A percentile compares a stretch with the other conserved stretches of the same genome.
Evolutionary conservation across 129 eudicot species (phyloP).

Genomic region (Scalesia atractyloides): DNA sequence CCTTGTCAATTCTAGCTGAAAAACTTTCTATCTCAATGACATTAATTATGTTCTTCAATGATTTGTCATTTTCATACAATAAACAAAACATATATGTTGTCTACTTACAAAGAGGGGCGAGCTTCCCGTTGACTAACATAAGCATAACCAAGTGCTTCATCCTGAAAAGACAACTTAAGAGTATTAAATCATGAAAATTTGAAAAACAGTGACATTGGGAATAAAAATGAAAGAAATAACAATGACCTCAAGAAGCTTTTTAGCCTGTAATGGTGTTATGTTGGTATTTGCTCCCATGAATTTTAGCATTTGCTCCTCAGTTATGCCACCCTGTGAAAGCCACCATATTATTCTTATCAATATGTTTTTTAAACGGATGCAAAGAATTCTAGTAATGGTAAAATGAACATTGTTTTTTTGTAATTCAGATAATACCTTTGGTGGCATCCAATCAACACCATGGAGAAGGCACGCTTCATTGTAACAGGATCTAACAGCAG

Average conservation of each 20-base stretch:
- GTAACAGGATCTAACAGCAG: constrained; percentile 96
- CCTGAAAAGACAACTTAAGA: constrained; percentile 46
- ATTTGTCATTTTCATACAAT: constrained; percentile 15
- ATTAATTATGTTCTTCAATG: constrained; percentile 12
- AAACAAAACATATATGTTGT: constrained; percentile 20
- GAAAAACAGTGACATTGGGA: constrained; percentile 12
- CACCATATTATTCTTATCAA: constrained; percentile 4
- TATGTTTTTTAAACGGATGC: neutral
- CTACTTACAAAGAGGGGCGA: constrained; percentile 83
- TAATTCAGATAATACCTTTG: constrained; percentile 54
- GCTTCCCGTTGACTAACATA: constrained; percentile 96
- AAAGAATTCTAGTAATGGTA: neutral
- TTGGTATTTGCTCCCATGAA: constrained; percentile 93
- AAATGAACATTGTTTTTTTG: neutral
- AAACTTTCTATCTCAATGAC: neutral
- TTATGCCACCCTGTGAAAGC: constrained; percentile 83
- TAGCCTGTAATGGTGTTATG: constrained; percentile 79
- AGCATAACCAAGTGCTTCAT: constrained; percentile 86
- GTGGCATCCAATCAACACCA: constrained; percentile 99
- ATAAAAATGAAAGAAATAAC: constrained; percentile 18
- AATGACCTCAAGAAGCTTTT: constrained; percentile 86
- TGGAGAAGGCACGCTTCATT: constrained; percentile 95
- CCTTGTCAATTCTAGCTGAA: constrained; percentile 1
- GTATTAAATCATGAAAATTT: constrained; percentile 8
- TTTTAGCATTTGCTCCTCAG: constrained; percentile 98